Evolutionary conservation across 331 rosid species (phyloP).

Genomic region (Pyracantha coccinea): DNA sequence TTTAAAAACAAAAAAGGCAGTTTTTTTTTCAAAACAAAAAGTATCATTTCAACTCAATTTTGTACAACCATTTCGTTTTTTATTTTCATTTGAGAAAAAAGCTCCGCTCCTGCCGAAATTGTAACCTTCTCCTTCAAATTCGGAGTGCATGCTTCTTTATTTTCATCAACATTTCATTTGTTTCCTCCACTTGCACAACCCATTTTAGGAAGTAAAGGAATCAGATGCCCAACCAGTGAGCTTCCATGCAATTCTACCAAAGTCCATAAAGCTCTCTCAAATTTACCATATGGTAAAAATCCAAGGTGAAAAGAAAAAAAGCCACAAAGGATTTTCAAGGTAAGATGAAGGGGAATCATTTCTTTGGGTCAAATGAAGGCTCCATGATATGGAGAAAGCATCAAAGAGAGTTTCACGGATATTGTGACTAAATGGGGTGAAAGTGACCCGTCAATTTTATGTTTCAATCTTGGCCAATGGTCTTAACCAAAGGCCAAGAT

Average conservation of each 20-base stretch:
- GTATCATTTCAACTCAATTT: neutral
- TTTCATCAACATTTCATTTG: neutral
- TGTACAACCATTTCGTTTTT: neutral
- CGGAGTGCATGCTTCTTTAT: neutral
- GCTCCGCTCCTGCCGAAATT: neutral
- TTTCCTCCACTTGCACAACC: neutral
- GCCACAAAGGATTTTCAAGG: too few species aligned
- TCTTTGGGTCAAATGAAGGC: neutral
- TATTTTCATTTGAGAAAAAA: neutral
- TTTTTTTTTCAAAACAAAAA: neutral
- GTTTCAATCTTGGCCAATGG: neutral
- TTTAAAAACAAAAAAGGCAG: neutral
- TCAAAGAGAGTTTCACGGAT: neutral
- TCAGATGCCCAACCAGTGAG: neutral
- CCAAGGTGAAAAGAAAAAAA: too few species aligned
- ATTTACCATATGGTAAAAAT: too few species aligned
- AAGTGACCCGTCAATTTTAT: neutral
- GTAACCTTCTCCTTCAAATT: neutral
- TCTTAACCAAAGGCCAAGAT: neutral
- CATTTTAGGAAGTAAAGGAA: neutral
- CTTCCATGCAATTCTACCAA: neutral
- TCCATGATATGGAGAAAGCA: neutral
- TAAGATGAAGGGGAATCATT: neutral
- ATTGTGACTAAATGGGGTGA: neutral
- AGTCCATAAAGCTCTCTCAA: too few species aligned